Evolutionary conservation across 2,329 filamentous ascomycete genomes (phyloP).

Genomic region (Aspergillus eucalypticola): DNA sequence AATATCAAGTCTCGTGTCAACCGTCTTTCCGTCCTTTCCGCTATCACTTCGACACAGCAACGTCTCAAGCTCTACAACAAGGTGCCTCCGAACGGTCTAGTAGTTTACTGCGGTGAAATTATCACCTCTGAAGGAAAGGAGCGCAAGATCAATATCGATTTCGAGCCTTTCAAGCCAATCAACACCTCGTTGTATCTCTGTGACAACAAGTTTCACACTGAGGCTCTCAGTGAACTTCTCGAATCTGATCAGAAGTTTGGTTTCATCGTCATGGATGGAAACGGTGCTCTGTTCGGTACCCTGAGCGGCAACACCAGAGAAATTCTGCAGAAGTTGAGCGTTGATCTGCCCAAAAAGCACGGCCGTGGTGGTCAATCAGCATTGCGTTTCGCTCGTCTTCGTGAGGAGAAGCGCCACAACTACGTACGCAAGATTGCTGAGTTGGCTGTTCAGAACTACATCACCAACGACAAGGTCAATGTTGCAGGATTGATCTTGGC

Average conservation of each 20-base stretch:
- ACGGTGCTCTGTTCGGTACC: constrained; percentile 94
- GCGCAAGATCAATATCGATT: constrained; percentile 99
- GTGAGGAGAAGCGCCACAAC: constrained; percentile 99
- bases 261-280: constrained; percentile 99
- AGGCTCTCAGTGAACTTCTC: constrained; percentile 92
- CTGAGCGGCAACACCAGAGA: constrained; percentile 97
- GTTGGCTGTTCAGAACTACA: constrained; percentile 97
- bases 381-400: constrained; percentile 97
- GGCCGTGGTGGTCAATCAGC: constrained; percentile 99
- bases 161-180: constrained; percentile 99
- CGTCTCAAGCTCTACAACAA: constrained; percentile 99
- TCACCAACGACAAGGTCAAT: constrained; percentile 97
- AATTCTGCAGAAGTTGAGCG: constrained; percentile 94
- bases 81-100: constrained; percentile 93
- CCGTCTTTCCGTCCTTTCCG: constrained; percentile 93
- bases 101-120: constrained; percentile 99
- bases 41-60: constrained; percentile 98
- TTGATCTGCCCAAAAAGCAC: constrained; percentile 99
- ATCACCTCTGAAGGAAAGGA: constrained; percentile 98
- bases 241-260: constrained; percentile 99
- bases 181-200: constrained; percentile 99
- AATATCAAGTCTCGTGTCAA: constrained; percentile 99
- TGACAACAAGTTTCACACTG: constrained; percentile 99
- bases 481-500: constrained; percentile 93
- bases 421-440: constrained; percentile 99